Evolutionary conservation across 345 rosid genomes (phyloP), one percentile per base, ranked within the genome.

Genomic region (Heritiera fomes): DNA sequence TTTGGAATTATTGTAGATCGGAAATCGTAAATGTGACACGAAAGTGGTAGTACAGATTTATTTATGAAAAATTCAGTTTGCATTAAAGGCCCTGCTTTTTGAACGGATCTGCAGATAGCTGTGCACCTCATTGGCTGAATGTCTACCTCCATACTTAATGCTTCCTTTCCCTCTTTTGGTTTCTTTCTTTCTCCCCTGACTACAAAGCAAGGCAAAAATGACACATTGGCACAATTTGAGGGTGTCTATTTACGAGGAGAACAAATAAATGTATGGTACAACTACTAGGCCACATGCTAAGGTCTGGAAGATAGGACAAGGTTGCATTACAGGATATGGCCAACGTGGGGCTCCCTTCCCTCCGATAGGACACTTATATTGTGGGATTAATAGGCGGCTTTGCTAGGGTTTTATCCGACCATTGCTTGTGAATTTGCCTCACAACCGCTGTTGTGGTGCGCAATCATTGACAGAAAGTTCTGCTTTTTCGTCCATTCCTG

Each of bases 381-480:
- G 75, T 72, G 75, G 75, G 75, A 50, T 52, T 71, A 20, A 74
- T 6, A 11, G 23, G 20, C n/a, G 34, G 73, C 28, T 66, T 14
- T 74, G 73, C 66, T 9, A 40, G 12, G 58, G 38, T 43, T 43
- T 79, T 65, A 69, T 66, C 65, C 78, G 78, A 79, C 82, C 78
- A 55, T 45, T 58, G 52, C 77, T 18, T 74, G 66, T 59, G 53
- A 58, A 43, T 18, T 32, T 3, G 23, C 45, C 75, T 7, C n/a
- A 14, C 49, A 53, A 50, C 20, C 46, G 4, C 62, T 40, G 41
- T 53, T 10, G 63, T 18, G 30, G 62, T 9, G 28, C n/a, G 9
- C 63, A 53, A n/a, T 73, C 13, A 73, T 56, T 34, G 15, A 72
- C 17, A 72, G 23, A 52, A 52, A 15, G 17, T 20, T 17, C 18